Evolutionary conservation across 2,329 filamentous ascomycete genomes (phyloP), one percentile per base, ranked within the genome.

Genomic region (Alternaria metachromatica): DNA sequence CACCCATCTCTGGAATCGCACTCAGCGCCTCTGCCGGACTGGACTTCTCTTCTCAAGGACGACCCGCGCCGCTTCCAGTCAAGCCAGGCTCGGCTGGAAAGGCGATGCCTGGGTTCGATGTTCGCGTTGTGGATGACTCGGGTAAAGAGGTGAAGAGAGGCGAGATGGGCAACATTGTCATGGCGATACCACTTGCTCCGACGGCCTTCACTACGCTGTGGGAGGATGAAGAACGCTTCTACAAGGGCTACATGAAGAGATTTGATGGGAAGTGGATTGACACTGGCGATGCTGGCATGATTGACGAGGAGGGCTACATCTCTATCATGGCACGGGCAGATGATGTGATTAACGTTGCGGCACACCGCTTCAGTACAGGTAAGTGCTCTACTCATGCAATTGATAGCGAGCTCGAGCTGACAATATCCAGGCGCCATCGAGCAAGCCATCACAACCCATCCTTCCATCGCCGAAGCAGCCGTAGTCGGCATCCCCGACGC

Each of bases 341-440:
- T 81, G 94, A 97, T 78, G 91, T 97, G 63, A 94, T 97, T 76
- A 97, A 97, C 76, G 94, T 97, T n/a, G 94, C 94, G 44, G 94
- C 94, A 6, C 94, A 97, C 82, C 88, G 94, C 13, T 90, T 97
- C 65, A 95, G 92, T 67, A 97, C 94, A 11, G 93, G 92, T 92
- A 84, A 72, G 85, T 79, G 12, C 18, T 55, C 8, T 44, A 15
- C 6, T 41, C 10, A 23, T 8, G 6, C 5, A n/a, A 5, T 23
- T 12, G n/a, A 12, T 26, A 2, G 41, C 8, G 9, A 8, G 8
- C 7, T 41, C 5, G 26, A 15, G 45, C 66, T 72, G 57, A 72
- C 54, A 20, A 26, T 4, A 28, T 15, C 41, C 21, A 92, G 92
- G 93, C 54, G 87, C 91, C 33, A 96, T 97, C 78, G 94, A 97